A percentile compares a stretch with the other conserved stretches of the same genome.
Evolutionary conservation across 768 basidiomycete genomes (phyloP).

Genomic region (Pulveroboletus sp.): DNA sequence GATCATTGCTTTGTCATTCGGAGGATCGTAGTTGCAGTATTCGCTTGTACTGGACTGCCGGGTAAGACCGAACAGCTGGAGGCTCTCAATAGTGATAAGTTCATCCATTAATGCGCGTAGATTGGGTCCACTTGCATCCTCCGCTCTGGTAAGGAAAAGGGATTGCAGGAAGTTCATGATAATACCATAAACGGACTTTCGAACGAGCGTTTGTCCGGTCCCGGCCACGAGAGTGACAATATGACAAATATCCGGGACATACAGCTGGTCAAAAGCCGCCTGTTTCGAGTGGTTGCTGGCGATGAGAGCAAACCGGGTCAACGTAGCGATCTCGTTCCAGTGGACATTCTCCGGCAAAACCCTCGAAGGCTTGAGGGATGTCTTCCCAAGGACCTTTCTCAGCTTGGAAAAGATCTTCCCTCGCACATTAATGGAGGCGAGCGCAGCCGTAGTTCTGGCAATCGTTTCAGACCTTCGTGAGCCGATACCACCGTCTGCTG

Average conservation of each 20-base stretch:
- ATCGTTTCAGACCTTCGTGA: constrained; percentile 72
- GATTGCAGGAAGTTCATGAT: constrained; percentile 81
- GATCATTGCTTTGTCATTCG: constrained; percentile 51
- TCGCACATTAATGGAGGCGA: constrained; percentile 74
- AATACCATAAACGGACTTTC: constrained; percentile 79
- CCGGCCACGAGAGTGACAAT: constrained; percentile 74
- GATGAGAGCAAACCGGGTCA: constrained; percentile 70
- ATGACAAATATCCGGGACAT: constrained; percentile 80
- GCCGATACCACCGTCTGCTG: constrained; percentile 79
- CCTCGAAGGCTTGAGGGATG: constrained; percentile 58
- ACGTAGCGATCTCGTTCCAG: constrained; percentile 78
- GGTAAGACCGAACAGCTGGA: constrained; percentile 70
- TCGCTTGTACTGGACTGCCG: constrained; percentile 66
- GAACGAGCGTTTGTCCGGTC: constrained; percentile 67
- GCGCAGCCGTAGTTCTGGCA: constrained; percentile 64
- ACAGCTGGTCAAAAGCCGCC: constrained; percentile 65
- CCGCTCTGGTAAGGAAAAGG: constrained; percentile 55
- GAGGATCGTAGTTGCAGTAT: constrained; percentile 53
- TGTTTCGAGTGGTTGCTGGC: constrained; percentile 66
- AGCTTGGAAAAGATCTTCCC: constrained; percentile 75
- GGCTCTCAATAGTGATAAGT: constrained; percentile 49
- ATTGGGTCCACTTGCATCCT: constrained; percentile 56
- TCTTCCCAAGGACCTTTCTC: constrained; percentile 75
- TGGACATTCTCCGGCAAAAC: constrained; percentile 65
- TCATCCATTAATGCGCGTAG: constrained; percentile 62